Percentiles rank a stretch among this genome's conserved stretches.
These are phyloP conservation scores for Monosporascus sp. DNA, from an alignment of 2,329 filamentous ascomycete species.

Conservation along the genomic window DNA sequence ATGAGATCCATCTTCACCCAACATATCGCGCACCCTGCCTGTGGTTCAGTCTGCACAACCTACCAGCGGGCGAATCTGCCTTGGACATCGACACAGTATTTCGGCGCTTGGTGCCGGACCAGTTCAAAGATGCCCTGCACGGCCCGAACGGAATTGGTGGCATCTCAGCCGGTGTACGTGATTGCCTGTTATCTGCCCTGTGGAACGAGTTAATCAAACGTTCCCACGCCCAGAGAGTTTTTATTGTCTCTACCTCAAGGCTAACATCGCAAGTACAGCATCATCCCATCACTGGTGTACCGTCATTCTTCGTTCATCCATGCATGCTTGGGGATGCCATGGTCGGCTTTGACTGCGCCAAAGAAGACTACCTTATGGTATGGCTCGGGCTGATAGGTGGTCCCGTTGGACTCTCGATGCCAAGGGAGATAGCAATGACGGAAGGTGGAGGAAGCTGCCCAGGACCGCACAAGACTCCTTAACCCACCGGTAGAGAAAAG, in stretches of 20 bases:
- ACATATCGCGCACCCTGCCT: slow-evolving; percentile 71
- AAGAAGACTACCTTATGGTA: slow-evolving; percentile 70
- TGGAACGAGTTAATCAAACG: slow-evolving; percentile 27
- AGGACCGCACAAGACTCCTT: background rate
- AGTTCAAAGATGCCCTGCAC: slow-evolving; percentile 57
- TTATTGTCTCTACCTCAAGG: slow-evolving; percentile 32
- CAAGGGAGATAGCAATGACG: slow-evolving; percentile 57
- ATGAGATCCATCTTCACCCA: slow-evolving; percentile 70
- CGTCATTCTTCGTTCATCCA: slow-evolving; percentile 87
- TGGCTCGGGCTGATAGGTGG: slow-evolving; percentile 88
- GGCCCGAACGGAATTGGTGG: slow-evolving; percentile 61
- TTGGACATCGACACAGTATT: slow-evolving; percentile 67
- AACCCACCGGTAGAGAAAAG: background rate
- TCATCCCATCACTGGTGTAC: slow-evolving; percentile 73
- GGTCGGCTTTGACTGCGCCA: slow-evolving; percentile 55
- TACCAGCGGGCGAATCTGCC: slow-evolving; percentile 49
- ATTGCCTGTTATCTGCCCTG: slow-evolving; percentile 18
- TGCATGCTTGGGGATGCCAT: slow-evolving; percentile 84
- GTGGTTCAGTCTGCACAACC: slow-evolving; percentile 64
- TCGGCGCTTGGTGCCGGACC: slow-evolving; percentile 61
- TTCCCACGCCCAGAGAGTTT: slow-evolving; percentile 24
- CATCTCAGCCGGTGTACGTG: slow-evolving; percentile 70
- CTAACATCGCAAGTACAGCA: slow-evolving; percentile 48
- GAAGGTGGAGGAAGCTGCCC: slow-evolving; percentile 17
- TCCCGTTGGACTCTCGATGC: slow-evolving; percentile 73